Evolutionary conservation across 495 filamentous ascomycete genomes (phyloP), one percentile per base, ranked within the genome.

Genomic region (Oleoguttula mirabilis): DNA sequence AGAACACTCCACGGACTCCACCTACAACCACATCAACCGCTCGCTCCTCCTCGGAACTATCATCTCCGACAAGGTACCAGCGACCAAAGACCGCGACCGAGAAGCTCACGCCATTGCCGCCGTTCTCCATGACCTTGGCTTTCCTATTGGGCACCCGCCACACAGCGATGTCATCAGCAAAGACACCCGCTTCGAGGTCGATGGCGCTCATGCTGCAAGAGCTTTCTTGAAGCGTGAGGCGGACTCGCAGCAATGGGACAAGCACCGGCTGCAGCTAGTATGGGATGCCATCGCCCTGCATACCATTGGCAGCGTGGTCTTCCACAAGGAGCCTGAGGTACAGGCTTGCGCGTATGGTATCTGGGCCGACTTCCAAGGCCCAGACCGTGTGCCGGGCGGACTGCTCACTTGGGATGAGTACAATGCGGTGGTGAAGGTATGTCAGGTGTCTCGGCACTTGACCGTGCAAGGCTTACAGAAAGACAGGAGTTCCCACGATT

Each of bases 181-280:
- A 8, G 67, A 71, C 50, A 69, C 67, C 39, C 60, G 72, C 3
- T 76, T 76, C 56, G 71, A 76, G 47, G 71, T 77, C 22, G 70
- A 76, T 40, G 60, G 71, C 30, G 72, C 71, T 5, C 63, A 69
- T 45, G 61, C 59, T 1, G 68, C 70, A 3, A 51, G 64, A 0
- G 60, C 58, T 0, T 76, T 70, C 39, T 36, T 74, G 1, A 20
- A 34, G 2, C 34, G 15, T n/a, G 49, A 52, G 2, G 36, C 27
- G 10, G 19, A 20, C 32, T 11, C 11, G 21, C 6, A 36, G 33
- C 11, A 21, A 17, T 72, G 66, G 65, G 56, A 66, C 27, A 36
- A 59, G 32, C 53, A 55, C 16, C 51, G 62, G 1, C 20, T 64
- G 1, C 66, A 71, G 48, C 55, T 68, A 3, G 59, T 72, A 4